Evolutionary conservation across 116 monocot species (phyloP).

Genomic region (Dioscorea cayenensis): DNA sequence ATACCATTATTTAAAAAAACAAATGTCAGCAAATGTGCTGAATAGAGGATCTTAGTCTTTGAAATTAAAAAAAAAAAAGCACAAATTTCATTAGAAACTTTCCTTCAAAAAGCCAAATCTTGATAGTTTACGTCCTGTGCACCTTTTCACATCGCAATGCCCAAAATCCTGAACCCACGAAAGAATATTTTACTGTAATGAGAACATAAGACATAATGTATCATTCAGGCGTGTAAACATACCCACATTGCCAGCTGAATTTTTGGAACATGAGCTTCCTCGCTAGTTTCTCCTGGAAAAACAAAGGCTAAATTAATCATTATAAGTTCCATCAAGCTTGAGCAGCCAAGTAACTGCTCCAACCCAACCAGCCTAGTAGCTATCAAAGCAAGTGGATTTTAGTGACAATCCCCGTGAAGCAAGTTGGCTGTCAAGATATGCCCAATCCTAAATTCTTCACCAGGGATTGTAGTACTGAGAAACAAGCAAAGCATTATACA

Average conservation of each 20-base stretch:
- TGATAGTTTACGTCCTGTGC: constrained; percentile 91
- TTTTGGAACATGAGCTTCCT: constrained; percentile 34
- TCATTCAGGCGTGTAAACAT: constrained; percentile 11
- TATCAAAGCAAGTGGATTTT: background rate
- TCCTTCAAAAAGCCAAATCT: constrained; percentile 92
- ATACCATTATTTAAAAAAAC: too few relatives aligned
- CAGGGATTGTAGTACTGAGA: too few relatives aligned
- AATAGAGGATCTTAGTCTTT: background rate
- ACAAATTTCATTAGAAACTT: background rate
- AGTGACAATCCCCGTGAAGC: too few relatives aligned
- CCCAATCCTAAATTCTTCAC: too few relatives aligned
- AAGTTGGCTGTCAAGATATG: too few relatives aligned
- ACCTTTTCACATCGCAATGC: constrained; percentile 89
- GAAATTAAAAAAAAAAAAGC: background rate
- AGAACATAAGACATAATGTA: background rate
- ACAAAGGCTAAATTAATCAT: background rate
- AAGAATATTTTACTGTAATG: background rate
- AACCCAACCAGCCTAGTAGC: background rate
- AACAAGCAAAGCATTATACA: too few relatives aligned
- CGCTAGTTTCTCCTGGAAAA: constrained; percentile 45
- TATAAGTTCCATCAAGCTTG: background rate
- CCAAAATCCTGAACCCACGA: constrained; percentile 69
- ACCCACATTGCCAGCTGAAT: constrained; percentile 99
- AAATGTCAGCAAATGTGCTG: too few relatives aligned
- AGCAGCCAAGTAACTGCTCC: background rate